Base-by-base conservation (phyloP, 2,329 filamentous ascomycete genomes). In the Colletotrichum lupini region DNA sequence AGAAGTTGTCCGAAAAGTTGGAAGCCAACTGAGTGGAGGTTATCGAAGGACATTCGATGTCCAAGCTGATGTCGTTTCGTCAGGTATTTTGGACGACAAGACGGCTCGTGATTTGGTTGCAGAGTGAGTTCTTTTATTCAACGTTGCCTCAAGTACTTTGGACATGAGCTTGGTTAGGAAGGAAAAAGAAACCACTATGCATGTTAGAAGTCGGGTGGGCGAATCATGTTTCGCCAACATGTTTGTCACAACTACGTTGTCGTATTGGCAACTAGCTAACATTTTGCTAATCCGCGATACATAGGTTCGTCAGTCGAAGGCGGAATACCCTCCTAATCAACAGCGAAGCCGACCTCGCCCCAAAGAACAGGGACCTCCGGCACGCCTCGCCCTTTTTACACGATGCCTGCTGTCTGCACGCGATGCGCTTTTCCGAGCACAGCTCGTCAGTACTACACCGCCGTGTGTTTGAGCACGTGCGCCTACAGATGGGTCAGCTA, bases 361-460 rank as follows among this genome's bases (percentile, higher is more conserved):
- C 67, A 4, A 62, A 53, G 11, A 67, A 74, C 32, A 73, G 76
- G 16, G 79, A 79, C 7, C 68, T 80, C 19, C 80, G 80, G 4
- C 77, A 78, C 19, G 77, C 79, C 4, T 85, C 83, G 0, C 81
- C 83, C 1, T 85, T 85, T 67, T 75, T 85, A 12, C 82, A 82
- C 57, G 81, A 81, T 26, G 82, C 83, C 1, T 84, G 83, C 73
- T 85, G 83, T 67, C 72, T 85, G 5, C 81, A 83, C 24, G 83
- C 80, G 3, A 69, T 73, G 71, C 60, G 71, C 14, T 73, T 73
- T 16, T 71, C 60, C 22, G 58, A 73, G 26, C 37, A 68, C 53
- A 71, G 52, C 37, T 70, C 65, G n/a, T 73, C 62, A 46, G 32
- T 26, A 42, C 26, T 84, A 60, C 82, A 84, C 64, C 79, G 80